Conservation (phyloP, 768 basidiomycete genomes). For the Trametes gibbosa region DNA sequence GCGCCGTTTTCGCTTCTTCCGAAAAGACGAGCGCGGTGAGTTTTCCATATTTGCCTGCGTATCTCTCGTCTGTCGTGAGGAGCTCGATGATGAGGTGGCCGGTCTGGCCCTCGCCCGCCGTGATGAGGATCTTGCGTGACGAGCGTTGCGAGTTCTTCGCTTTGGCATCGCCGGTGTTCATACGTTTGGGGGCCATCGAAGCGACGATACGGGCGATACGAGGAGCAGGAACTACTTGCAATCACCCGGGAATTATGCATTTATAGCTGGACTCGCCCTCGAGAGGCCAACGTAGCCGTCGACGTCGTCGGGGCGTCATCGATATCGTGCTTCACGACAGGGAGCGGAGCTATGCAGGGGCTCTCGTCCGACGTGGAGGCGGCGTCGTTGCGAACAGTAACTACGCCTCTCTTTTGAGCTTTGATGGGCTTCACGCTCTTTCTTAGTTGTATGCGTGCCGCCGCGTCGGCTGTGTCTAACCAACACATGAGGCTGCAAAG, state of each 20-base stretch:
- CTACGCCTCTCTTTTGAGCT: no score
- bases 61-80: conserved; percentile 25
- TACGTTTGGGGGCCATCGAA: conserved; percentile 19
- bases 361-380: no score
- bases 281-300: neutral
- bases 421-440: no score
- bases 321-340: neutral
- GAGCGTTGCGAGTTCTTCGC: conserved; percentile 1
- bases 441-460: no score
- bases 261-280: neutral
- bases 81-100: conserved; percentile 30
- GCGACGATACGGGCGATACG: no score
- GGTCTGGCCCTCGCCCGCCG: conserved; percentile 33
- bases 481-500: no score
- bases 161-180: neutral
- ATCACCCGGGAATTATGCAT: no score
- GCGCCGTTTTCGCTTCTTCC: conserved; percentile 15
- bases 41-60: conserved; percentile 19
- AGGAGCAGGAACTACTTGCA: no score
- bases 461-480: no score
- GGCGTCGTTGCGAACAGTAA: no score
- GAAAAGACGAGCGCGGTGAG: conserved; percentile 26
- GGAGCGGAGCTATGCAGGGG: neutral
- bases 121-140: conserved; percentile 29
- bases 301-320: conserved; percentile 3